A percentile compares a stretch with the other conserved stretches of the same genome.
Evolutionary conservation across 345 rosid genomes (phyloP).

Genomic region (Erodium maritimum): DNA sequence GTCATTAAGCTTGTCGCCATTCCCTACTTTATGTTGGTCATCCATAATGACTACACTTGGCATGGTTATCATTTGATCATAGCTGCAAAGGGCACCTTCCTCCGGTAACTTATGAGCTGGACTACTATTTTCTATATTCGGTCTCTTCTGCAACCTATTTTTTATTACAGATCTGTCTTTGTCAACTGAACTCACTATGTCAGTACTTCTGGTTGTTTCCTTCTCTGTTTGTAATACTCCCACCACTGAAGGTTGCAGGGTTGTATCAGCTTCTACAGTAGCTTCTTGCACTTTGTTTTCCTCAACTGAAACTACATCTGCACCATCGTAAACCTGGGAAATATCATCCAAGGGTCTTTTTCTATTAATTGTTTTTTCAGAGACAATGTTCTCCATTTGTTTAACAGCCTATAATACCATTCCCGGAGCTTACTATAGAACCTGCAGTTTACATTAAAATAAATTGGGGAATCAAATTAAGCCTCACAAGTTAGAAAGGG

Average conservation of each 20-base stretch:
- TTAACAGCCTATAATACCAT: not conserved
- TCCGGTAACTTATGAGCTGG: slow-evolving; percentile 11
- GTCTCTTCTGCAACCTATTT: slow-evolving; percentile 6
- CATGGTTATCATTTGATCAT: slow-evolving; percentile 7
- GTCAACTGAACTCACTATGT: not conserved
- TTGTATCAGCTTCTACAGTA: not conserved
- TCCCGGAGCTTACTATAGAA: not conserved
- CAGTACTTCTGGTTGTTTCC: too few relatives aligned
- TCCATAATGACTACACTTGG: slow-evolving; percentile 6
- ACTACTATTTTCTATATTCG: slow-evolving; percentile 1
- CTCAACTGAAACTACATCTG: not conserved
- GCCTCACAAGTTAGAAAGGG: not conserved
- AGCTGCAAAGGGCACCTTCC: slow-evolving; percentile 6
- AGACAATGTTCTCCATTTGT: not conserved
- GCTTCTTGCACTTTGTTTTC: not conserved
- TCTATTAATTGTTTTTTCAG: not conserved
- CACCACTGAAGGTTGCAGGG: not conserved
- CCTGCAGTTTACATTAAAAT: not conserved
- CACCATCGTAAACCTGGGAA: not conserved
- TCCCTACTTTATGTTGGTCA: slow-evolving; percentile 7
- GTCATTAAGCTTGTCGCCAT: slow-evolving; percentile 1
- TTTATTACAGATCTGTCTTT: not conserved
- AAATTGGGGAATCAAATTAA: too few relatives aligned
- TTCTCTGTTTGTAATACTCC: not conserved
- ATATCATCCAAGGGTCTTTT: not conserved